phyloP scores from a whole-genome alignment of 805 yeast species.

The Metschnikowia noctiluminum region DNA sequence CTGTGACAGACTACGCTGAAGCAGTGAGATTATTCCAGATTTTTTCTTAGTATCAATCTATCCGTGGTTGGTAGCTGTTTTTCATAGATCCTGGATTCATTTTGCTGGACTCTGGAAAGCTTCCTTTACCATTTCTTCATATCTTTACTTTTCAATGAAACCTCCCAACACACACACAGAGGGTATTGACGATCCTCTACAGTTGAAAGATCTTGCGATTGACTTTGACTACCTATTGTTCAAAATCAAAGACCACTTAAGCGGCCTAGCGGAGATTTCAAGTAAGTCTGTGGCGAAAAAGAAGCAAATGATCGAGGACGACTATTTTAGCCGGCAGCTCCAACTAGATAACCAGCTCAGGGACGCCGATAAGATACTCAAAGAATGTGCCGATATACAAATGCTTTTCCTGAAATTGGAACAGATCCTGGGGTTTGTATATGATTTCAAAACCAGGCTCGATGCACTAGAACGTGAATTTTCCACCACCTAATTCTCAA shows the following conservation, averaged over 20 bases:
- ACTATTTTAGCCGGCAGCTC: slow-evolving; percentile 20
- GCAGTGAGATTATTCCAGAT: too few species aligned
- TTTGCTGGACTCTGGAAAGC: too few species aligned
- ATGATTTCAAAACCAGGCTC: slow-evolving; percentile 22
- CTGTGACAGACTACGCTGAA: too few species aligned
- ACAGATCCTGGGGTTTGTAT: slow-evolving; percentile 40
- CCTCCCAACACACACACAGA: neutral
- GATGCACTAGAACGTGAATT: slow-evolving; percentile 17
- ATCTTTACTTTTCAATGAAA: neutral
- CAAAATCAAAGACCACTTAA: slow-evolving; percentile 56
- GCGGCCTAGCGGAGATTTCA: slow-evolving; percentile 43
- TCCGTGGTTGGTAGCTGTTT: too few species aligned
- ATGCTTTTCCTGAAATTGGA: slow-evolving; percentile 50
- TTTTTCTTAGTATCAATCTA: too few species aligned
- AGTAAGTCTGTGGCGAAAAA: slow-evolving; percentile 28
- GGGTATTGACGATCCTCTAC: slow-evolving; percentile 53
- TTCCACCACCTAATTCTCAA: neutral
- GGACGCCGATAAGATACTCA: slow-evolving; percentile 37
- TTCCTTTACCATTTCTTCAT: too few species aligned
- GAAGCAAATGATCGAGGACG: slow-evolving; percentile 26
- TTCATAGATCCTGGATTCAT: too few species aligned
- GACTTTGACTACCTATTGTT: slow-evolving; percentile 63
- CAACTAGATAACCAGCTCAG: slow-evolving; percentile 39
- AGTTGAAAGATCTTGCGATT: slow-evolving; percentile 55
- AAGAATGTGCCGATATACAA: slow-evolving; percentile 49